Base-by-base conservation (phyloP, 345 rosid genomes). In the Melastoma malabathricum region DNA sequence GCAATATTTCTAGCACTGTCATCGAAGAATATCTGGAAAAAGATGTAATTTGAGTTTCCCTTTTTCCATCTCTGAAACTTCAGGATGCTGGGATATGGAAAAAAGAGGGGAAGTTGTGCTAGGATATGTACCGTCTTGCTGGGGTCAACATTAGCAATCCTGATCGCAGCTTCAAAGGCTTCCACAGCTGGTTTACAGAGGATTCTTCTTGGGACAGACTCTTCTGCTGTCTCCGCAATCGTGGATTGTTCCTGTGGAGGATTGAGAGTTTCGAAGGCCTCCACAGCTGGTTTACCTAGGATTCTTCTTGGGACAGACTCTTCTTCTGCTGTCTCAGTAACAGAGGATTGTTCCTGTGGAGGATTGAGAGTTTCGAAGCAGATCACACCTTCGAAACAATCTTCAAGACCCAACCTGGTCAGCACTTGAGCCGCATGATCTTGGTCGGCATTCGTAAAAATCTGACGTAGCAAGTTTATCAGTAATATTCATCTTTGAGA, bases 361-460 rank as follows among this genome's bases (percentile, higher is more conserved):
- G 83, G 76, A 75, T 90, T 86, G 5, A 90, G 75, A 1, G 89
- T 90, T 73, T 90, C 98, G 55, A 90, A 90, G 71, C 96, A 86
- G 44, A 90, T 84, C 44, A 86, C 77, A 58, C 96, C 96, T 78
- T 86, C 92, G 18, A 90, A 90, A 67, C 96, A 84, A 62, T 80
- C 96, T 61, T 86, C 84, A 39, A 90, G 60, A 34, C 98, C 96
- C 6, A 90, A 79, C 73, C 64, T 80, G 63, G 62, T 76, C 18
- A 90, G 77, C 47, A 66, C 89, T 55, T 78, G 78, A 10, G 60
- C 80, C 3, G 92, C 84, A 52, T 82, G 95, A 3, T 57, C 70
- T 68, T 68, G 68, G 54, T 89, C 97, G 18, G 81, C 84, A 18
- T 89, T 85, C 6, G 95, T 80, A 76, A 89, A 85, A 23, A 89